Evolutionary conservation across 2,329 filamentous ascomycete species (phyloP).

Genomic region (Aspergillus viridinutans): DNA sequence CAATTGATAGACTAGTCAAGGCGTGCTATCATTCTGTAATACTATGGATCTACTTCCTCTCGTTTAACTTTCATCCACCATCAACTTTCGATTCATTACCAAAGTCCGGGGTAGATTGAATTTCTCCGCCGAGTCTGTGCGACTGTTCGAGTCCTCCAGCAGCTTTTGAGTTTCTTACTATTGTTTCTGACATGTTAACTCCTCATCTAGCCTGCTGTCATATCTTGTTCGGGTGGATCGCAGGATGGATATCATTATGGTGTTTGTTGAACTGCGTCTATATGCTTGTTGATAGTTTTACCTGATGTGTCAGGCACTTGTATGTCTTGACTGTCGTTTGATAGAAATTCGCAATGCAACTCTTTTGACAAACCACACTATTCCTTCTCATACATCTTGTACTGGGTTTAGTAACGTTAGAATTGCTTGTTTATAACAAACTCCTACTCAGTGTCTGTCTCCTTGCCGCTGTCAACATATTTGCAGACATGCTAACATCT

Average conservation of each 20-base stretch:
- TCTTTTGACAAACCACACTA: not conserved
- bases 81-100: not conserved
- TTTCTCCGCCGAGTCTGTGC: not conserved
- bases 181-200: not conserved
- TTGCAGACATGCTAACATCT: not conserved
- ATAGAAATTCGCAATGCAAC: not conserved
- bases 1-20: not conserved
- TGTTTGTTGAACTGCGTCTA: not conserved
- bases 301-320: not conserved
- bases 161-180: not conserved
- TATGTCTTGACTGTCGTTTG: not conserved
- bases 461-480: not conserved
- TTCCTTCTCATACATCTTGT: not conserved
- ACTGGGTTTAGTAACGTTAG: not conserved
- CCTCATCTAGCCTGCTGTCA: not conserved
- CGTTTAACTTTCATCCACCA: not conserved
- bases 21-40: not conserved
- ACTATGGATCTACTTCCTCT: not conserved
- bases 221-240: not conserved
- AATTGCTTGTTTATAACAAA: not conserved
- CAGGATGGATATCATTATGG: not conserved
- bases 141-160: not conserved
- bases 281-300: not conserved
- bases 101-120: not conserved
- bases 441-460: not conserved